A percentile compares a stretch with the other conserved stretches of the same genome.
These are phyloP conservation scores for Verticillium isaacii DNA, from an alignment of 2,329 filamentous ascomycete species.

Conservation along the genomic window DNA sequence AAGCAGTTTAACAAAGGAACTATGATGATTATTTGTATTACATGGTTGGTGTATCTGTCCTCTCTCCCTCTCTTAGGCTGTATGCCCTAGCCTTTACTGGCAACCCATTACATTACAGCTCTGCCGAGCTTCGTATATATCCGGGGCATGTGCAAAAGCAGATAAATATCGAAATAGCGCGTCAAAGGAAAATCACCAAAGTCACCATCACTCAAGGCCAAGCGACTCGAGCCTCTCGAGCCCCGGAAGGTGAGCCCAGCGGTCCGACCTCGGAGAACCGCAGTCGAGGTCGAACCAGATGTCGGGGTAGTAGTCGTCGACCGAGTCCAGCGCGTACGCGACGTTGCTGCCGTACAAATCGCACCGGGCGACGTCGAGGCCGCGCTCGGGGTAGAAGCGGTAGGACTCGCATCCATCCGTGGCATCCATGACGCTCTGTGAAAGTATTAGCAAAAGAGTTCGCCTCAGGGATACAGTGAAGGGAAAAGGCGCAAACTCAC, in stretches of 20 bases:
- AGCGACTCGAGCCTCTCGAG: conserved; percentile 7
- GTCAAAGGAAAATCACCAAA: background rate
- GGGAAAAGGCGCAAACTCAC: conserved; percentile 17
- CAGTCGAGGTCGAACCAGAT: conserved; percentile 31
- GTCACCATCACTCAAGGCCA: conserved; percentile 1
- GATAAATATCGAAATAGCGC: background rate
- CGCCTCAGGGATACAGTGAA: background rate
- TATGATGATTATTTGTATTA: background rate
- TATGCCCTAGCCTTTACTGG: background rate
- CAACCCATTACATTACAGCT: background rate
- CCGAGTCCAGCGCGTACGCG: conserved; percentile 19
- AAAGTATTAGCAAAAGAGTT: background rate
- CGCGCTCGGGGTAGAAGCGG: conserved; percentile 26
- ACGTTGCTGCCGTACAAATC: conserved; percentile 28
- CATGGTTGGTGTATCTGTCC: background rate
- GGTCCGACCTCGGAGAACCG: conserved; percentile 23
- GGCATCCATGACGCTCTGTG: conserved; percentile 23
- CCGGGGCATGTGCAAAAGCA: background rate
- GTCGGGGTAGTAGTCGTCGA: conserved; percentile 22
- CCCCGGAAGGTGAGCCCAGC: conserved; percentile 14
- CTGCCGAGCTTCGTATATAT: background rate
- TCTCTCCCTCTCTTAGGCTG: background rate
- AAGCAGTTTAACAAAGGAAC: background rate
- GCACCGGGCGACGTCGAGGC: conserved; percentile 25
- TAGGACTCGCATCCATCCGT: conserved; percentile 29